Percentiles rank a stretch among this genome's conserved stretches.
phyloP scores from a whole-genome alignment of 352 stramenopile genomes.

The Phytophthora syringae region DNA sequence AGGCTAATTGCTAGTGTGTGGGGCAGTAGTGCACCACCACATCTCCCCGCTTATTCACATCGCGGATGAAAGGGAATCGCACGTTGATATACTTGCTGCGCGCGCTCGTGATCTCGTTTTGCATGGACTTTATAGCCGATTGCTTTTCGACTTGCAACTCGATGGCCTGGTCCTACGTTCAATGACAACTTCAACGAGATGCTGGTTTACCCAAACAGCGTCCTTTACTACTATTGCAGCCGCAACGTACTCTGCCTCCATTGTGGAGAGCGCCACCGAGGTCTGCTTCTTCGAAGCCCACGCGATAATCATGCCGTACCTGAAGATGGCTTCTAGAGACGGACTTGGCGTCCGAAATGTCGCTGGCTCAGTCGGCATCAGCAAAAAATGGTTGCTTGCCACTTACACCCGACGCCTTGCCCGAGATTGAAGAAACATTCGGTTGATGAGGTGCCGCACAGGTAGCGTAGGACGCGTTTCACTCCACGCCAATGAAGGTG shows the following conservation, averaged over 20 bases:
- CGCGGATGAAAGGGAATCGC: constrained; percentile 8
- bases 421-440: not conserved
- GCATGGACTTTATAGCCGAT: not conserved
- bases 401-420: not conserved
- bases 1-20: constrained; percentile 3
- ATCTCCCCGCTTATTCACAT: constrained; percentile 1
- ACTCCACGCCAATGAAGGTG: not conserved
- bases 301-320: constrained; percentile 4
- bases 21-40: constrained; percentile 8
- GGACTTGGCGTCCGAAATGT: not conserved
- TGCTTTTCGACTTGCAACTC: not conserved
- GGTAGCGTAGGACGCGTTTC: not conserved
- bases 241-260: constrained; percentile 2
- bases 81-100: constrained; percentile 5
- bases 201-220: not conserved
- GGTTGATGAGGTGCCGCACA: not conserved
- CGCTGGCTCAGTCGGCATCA: constrained; percentile 1
- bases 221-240: not conserved
- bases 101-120: not conserved
- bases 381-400: not conserved
- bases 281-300: not conserved
- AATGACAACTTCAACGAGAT: constrained; percentile 1
- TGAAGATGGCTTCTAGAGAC: not conserved
- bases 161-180: not conserved
- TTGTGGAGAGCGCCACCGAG: not conserved